Evolutionary conservation across 148 eudicot genomes (phyloP).

Genomic region (Chenopodium formosanum): DNA sequence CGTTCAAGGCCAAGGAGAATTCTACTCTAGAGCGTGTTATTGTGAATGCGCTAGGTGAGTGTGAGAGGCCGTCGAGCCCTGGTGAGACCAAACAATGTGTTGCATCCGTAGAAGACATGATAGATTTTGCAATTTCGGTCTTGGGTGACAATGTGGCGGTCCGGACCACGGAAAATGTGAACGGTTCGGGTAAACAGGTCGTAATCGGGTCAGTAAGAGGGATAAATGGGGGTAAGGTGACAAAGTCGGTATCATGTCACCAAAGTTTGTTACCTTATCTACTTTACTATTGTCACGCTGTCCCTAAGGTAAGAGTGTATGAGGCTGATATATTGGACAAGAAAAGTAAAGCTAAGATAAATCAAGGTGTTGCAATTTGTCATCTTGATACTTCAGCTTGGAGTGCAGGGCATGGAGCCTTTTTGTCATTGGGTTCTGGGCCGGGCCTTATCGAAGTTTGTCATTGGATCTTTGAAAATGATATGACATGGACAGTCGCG

Average conservation of each 20-base stretch:
- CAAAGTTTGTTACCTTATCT: conserved; percentile 86
- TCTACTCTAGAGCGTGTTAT: conserved; percentile 47
- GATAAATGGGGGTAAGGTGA: conserved; percentile 70
- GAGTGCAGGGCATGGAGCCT: conserved; percentile 81
- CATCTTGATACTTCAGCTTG: conserved; percentile 84
- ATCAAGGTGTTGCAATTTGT: conserved; percentile 75
- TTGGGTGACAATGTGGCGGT: conserved; percentile 59
- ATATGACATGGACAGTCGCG: conserved; percentile 72
- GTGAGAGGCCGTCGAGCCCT: conserved; percentile 62
- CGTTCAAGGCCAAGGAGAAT: conserved; percentile 42
- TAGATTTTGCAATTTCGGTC: conserved; percentile 64
- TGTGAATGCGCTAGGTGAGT: conserved; percentile 52
- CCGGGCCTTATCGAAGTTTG: conserved; percentile 93
- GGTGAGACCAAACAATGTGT: conserved; percentile 86
- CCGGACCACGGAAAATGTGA: conserved; percentile 54
- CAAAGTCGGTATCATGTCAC: conserved; percentile 86
- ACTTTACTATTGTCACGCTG: conserved; percentile 90
- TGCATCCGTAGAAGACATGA: conserved; percentile 79
- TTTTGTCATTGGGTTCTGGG: conserved; percentile 58
- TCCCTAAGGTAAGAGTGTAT: conserved; percentile 82
- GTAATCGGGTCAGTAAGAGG: conserved; percentile 65
- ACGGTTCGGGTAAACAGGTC: conserved; percentile 57
- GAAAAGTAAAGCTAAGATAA: conserved; percentile 49
- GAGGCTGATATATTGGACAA: conserved; percentile 66
- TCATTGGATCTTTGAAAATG: conserved; percentile 94